Base-by-base conservation (phyloP, 2,329 filamentous ascomycete genomes). In the Tolypocladium endophyticum region DNA sequence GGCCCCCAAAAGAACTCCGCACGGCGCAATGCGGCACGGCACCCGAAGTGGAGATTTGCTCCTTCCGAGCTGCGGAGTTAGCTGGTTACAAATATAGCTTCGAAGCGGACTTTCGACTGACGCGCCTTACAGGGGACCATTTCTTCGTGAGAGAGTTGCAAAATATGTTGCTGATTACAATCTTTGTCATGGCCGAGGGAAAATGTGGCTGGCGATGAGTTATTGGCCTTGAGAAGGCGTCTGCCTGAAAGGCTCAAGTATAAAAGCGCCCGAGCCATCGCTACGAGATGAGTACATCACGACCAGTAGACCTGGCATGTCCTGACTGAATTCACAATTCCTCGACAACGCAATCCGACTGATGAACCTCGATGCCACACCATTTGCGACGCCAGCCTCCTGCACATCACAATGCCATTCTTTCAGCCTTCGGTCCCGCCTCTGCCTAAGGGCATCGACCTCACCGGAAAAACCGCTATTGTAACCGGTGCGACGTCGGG, bases 401-500 rank as follows among this genome's bases (percentile, higher is more conserved):
- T 30, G 2, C 25, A 16, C 30, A 8, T 8, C 3, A 50, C 45
- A 30, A 55, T 55, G 54, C 14, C 6, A 16, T 14, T 55, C 7
- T 38, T 55, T 16, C 54, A 55, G 23, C 54, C 54, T 14, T 3
- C 54, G 11, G 36, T 55, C 11, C 14, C 18, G n/a, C 54, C 54
- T 3, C 36, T 41, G 35, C 54, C 14, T 12, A 36, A 55, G 35
- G 54, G 54, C n/a, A 59, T 56, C 47, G 33, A 60, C 56, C 64
- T 77, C 45, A 64, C 67, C 14, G 70, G 72, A 2, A 67, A 75
- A 60, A 71, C 71, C 1, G 75, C 76, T 55, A 75, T 82, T 39
- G 69, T 82, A 9, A 80, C 79, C 0, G 80, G 80, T 2, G 66
- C 74, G 16, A 81, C 78, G 61, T 67, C 64, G 1, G 79, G 80